Evolutionary conservation across 495 filamentous ascomycete genomes (phyloP).

Genomic region (Apodospora peruviana): DNA sequence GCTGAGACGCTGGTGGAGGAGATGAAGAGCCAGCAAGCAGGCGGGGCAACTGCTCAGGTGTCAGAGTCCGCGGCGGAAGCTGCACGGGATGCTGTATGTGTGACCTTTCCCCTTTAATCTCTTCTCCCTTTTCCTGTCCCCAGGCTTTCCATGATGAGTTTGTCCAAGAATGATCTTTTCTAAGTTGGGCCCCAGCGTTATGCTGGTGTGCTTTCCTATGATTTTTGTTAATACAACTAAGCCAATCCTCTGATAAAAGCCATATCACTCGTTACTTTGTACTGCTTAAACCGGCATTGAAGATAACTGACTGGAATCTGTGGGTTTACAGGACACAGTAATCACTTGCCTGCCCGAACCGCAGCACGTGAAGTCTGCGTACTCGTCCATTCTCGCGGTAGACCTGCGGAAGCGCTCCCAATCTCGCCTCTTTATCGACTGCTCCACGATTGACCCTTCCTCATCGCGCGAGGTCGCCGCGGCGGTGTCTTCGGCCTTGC

Average conservation of each 20-base stretch:
- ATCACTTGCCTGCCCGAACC: constrained; percentile 80
- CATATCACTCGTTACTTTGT: not conserved
- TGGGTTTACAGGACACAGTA: constrained; percentile 61
- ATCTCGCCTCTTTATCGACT: constrained; percentile 69
- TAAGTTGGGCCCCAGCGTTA: constrained; percentile 37
- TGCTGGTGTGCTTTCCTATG: constrained; percentile 16
- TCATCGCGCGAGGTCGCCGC: constrained; percentile 65
- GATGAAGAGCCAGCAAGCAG: constrained; percentile 41
- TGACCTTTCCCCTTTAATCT: not conserved
- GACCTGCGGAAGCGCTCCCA: constrained; percentile 31
- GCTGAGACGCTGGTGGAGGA: constrained; percentile 57
- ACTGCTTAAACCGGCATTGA: not conserved
- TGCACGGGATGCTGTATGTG: constrained; percentile 68
- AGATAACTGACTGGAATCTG: not conserved
- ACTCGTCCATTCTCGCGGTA: constrained; percentile 53
- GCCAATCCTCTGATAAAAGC: constrained; percentile 25
- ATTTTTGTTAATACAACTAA: constrained; percentile 43
- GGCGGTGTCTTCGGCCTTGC: constrained; percentile 48
- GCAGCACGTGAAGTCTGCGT: constrained; percentile 70
- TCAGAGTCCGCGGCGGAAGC: constrained; percentile 55
- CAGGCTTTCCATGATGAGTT: constrained; percentile 45
- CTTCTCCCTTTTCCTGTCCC: not conserved
- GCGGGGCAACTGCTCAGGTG: constrained; percentile 50
- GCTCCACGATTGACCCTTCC: constrained; percentile 79
- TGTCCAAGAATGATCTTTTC: constrained; percentile 44